phyloP scores from a whole-genome alignment of 2,329 filamentous ascomycete species.

The Aureobasidium sp. region DNA sequence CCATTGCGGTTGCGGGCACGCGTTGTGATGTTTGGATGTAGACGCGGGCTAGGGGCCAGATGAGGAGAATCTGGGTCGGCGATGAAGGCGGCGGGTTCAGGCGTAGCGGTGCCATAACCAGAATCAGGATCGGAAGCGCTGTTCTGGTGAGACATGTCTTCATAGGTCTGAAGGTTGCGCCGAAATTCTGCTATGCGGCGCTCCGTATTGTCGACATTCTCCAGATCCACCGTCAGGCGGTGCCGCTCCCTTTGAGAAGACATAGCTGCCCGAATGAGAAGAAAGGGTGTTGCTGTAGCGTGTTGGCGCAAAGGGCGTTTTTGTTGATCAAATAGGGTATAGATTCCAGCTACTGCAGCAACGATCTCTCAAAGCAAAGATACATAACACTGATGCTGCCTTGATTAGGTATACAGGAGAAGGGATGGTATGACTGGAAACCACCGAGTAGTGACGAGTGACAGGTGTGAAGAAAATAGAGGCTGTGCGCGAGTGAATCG shows the following conservation, averaged over 20 bases:
- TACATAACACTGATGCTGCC: background rate
- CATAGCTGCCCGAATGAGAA: background rate
- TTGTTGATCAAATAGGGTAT: background rate
- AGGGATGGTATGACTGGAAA: background rate
- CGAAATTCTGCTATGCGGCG: background rate
- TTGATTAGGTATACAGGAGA: background rate
- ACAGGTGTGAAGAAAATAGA: background rate
- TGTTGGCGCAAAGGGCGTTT: background rate
- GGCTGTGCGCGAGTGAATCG: background rate
- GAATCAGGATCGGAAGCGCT: background rate
- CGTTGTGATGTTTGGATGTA: background rate
- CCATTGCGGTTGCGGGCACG: background rate
- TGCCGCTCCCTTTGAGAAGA: background rate
- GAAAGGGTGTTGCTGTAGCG: background rate
- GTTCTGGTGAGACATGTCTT: background rate
- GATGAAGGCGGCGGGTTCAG: background rate
- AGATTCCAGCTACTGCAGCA: background rate
- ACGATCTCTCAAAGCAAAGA: background rate
- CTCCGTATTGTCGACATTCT: background rate
- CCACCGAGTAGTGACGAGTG: background rate
- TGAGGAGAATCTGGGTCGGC: background rate
- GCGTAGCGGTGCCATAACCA: background rate
- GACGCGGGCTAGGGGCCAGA: background rate
- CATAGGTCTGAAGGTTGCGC: background rate
- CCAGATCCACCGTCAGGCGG: background rate